Evolutionary conservation across 2,329 filamentous ascomycete genomes (phyloP), one percentile per base, ranked within the genome.

Genomic region (Aspergillus fumigatus): DNA sequence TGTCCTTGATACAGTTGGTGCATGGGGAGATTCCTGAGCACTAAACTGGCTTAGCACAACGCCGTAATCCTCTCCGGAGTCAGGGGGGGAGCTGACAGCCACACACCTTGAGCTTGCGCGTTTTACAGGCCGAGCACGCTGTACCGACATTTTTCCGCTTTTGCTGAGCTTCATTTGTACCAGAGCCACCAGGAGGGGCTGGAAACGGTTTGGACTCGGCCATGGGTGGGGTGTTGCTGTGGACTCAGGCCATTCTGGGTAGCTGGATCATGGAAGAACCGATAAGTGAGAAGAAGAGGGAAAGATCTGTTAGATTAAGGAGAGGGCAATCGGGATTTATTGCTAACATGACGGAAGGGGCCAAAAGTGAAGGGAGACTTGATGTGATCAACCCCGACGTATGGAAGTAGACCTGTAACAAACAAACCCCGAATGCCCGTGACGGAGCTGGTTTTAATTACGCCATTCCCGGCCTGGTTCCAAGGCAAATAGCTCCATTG

Each of bases 91-190:
- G 14, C 38, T 41, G 17, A 40, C 21, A 29, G 5, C 14, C 25
- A 47, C 23, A 35, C 59, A 66, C 66, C 62, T 66, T 67, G n/a
- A 67, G 56, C 45, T 68, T 68, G 21, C 66, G 65, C 32, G 61
- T 50, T 51, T 68, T 66, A 54, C 66, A 68, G 27, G 59, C 57
- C 11, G 53, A 49, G 54, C 66, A 68, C 3, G 66, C 66, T 11
- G 61, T 60, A 1, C 66, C 64, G 40, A 63, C 64, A 48, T 68
- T 66, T 53, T 62, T 67, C 50, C 63, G 61, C 25, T 60, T 59
- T 25, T 57, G 57, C 8, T 56, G 58, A 17, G 54, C 26, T 48
- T 65, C 59, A 43, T 55, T 57, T 47, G 57, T 27, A 40, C 53
- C 51, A 43, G 45, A 53, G 41, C 49, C 35, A 29, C 57, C 60